Evolutionary conservation across 2,329 filamentous ascomycete species (phyloP).

Genomic region (Mollisiaceae sp.): DNA sequence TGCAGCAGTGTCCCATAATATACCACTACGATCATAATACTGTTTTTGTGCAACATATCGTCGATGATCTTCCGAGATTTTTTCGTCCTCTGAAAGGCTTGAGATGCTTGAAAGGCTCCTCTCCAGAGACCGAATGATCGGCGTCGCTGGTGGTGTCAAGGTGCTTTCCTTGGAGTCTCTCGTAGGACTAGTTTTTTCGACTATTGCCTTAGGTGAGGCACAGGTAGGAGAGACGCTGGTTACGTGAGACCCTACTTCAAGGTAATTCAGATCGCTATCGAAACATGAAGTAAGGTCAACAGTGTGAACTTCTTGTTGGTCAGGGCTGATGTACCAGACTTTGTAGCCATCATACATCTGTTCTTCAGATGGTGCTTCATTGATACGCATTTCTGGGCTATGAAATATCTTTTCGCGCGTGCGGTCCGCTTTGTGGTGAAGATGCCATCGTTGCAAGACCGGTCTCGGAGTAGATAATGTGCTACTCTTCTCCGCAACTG

Average conservation of each 20-base stretch:
- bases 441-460: neutral
- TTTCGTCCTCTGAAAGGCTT: neutral
- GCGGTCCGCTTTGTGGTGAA: neutral
- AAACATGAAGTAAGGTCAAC: neutral
- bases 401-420: neutral
- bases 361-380: neutral
- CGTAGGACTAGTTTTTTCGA: neutral
- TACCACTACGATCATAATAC: neutral
- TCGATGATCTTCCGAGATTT: neutral
- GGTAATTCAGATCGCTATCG: neutral
- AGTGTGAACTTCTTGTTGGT: neutral
- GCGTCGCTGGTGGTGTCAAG: neutral
- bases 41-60: neutral
- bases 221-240: neutral
- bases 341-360: neutral
- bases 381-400: neutral
- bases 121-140: neutral
- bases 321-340: neutral
- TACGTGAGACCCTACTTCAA: neutral
- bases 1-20: neutral
- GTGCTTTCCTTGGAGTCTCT: neutral
- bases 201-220: neutral
- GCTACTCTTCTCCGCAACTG: neutral
- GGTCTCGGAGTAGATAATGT: neutral
- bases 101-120: neutral